phyloP scores from a whole-genome alignment of 176 grass and related monocot species.

The Alloteropsis semialata region DNA sequence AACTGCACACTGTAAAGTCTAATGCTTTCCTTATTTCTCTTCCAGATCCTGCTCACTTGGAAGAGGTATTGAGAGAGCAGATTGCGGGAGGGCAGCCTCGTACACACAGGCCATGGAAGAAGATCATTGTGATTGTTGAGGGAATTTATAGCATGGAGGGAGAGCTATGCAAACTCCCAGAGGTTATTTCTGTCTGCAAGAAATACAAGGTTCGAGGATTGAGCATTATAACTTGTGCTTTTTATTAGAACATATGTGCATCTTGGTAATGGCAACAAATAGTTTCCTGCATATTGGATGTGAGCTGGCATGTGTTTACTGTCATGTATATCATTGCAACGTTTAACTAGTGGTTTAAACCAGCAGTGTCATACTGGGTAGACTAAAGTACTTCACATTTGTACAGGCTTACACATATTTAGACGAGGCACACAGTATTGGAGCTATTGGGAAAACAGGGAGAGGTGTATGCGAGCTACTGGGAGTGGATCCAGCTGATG shows the following conservation, averaged over 20 bases:
- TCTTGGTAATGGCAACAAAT: slow-evolving; percentile 7
- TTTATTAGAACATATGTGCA: slow-evolving; percentile 2
- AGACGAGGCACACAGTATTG: slow-evolving; percentile 95
- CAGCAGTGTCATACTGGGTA: not conserved
- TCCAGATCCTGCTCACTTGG: slow-evolving; percentile 78
- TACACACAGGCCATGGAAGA: slow-evolving; percentile 93
- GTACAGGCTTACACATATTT: slow-evolving; percentile 87
- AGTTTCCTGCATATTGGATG: not conserved
- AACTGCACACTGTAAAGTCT: not conserved
- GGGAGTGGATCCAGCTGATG: slow-evolving; percentile 80
- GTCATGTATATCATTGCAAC: not conserved
- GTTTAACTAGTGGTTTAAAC: not conserved
- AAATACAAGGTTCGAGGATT: slow-evolving; percentile 81
- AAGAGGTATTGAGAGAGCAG: slow-evolving; percentile 87
- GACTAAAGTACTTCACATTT: slow-evolving; percentile 27
- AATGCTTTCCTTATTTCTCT: slow-evolving; percentile 22
- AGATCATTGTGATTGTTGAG: slow-evolving; percentile 94
- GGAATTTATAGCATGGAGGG: slow-evolving; percentile 99
- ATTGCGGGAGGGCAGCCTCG: slow-evolving; percentile 78
- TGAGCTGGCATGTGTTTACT: not conserved
- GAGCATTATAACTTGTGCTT: not conserved
- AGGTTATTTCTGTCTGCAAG: slow-evolving; percentile 87
- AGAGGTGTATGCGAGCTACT: slow-evolving; percentile 89
- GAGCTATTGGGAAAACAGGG: slow-evolving; percentile 83
- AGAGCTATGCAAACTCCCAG: slow-evolving; percentile 86